phyloP scores from a whole-genome alignment of 2,329 filamentous ascomycete genomes.

The Aspergillus eucalypticola region DNA sequence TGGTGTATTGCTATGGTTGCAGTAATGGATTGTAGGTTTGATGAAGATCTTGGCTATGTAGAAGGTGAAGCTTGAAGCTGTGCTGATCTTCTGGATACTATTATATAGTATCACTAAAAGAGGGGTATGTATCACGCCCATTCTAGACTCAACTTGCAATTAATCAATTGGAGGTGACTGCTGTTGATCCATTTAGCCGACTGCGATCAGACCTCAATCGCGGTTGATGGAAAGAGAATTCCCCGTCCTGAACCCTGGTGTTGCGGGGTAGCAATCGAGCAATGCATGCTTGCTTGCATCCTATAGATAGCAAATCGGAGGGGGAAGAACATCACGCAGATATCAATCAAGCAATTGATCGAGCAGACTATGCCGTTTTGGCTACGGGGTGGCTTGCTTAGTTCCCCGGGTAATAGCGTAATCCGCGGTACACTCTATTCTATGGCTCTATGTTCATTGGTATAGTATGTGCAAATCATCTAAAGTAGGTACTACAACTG shows the following conservation, averaged over 20 bases:
- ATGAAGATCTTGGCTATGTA: not conserved
- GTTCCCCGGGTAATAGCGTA: not conserved
- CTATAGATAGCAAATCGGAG: no score
- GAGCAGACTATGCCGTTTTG: slow-evolving; percentile 7
- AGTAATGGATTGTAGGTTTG: not conserved
- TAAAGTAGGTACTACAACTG: not conserved
- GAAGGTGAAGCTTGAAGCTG: not conserved
- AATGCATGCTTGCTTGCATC: not conserved
- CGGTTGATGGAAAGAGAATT: not conserved
- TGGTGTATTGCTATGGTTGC: not conserved
- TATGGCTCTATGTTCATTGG: not conserved
- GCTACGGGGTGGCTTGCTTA: slow-evolving; percentile 4
- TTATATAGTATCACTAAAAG: not conserved
- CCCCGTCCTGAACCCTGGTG: not conserved
- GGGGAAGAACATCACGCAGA: no score
- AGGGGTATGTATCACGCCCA: not conserved
- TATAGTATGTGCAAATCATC: slow-evolving; percentile 3
- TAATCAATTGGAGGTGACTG: no score
- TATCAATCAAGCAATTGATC: no score
- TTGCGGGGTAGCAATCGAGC: not conserved
- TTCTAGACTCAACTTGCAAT: no score
- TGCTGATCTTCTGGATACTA: not conserved
- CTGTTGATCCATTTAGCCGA: not conserved
- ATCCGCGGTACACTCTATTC: not conserved
- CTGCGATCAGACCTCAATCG: not conserved